Base-by-base conservation (phyloP, 2,329 filamentous ascomycete genomes). In the Botrytis cinerea region DNA sequence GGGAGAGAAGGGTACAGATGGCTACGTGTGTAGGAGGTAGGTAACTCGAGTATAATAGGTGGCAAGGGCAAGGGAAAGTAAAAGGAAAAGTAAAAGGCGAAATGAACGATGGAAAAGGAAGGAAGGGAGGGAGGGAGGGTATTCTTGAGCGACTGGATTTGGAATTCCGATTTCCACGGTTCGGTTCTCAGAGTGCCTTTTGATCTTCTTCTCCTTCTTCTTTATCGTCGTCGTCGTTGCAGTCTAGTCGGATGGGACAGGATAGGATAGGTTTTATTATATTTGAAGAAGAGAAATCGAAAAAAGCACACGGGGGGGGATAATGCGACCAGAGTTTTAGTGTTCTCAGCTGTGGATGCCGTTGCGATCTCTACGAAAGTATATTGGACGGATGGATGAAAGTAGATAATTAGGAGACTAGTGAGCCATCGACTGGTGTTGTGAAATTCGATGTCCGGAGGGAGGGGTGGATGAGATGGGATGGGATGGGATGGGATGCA, bases 151-250 rank as follows among this genome's bases (percentile, higher is more conserved):
- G 60, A 43, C 48, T 51, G 48, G 25, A 51, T 51, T 40, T 43
- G 38, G 60, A 62, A 38, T 35, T 60, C 32, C 35, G 32, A 14
- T 60, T 62, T 62, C 60, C 60, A 62, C 43, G 60, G 22, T 62
- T 62, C 35, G 25, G 35, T 62, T 62, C 20, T 35, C n/a, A 12
- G 32, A n/a, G 43, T 62, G 60, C 35, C 60, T n/a, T 62, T n/a
- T n/a, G 10, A 38, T 8, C 38, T n/a, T n/a, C 25, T 32, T 32
- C 32, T 8, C 1, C 38, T n/a, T n/a, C 48, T n/a, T n/a, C 48
- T 51, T 6, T 51, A 14, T 51, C 48, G 48, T 51, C 25, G 48
- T 51, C 48, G 10, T n/a, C 48, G 48, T n/a, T 12, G 48, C 12
- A 43, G 10, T 43, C n/a, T 6, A 6, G 48, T 51, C 25, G 25